Conservation (phyloP, 2,329 filamentous ascomycete genomes). For the Emergomyces orientalis region DNA sequence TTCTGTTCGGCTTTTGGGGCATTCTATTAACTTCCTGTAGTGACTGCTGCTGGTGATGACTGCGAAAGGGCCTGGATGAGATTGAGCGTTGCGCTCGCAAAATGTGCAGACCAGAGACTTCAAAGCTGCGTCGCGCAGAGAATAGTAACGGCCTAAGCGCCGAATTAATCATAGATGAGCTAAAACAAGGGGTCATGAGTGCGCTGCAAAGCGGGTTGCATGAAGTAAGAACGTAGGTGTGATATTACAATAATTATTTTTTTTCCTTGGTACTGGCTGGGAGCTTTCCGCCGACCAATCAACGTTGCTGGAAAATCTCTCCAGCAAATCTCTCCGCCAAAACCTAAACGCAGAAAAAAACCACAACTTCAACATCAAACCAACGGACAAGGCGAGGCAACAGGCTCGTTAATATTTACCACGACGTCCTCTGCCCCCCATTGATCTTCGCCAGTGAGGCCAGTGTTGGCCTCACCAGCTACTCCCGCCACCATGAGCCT, state of each 20-base stretch:
- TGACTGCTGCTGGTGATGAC: background rate
- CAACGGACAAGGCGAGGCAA: background rate
- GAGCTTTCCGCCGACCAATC: background rate
- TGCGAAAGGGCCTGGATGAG: conserved; percentile 13
- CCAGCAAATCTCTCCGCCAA: conserved; percentile 1
- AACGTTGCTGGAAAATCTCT: conserved; percentile 1
- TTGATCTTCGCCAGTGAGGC: conserved; percentile 13
- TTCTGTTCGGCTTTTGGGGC: conserved; percentile 22
- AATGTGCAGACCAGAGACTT: background rate
- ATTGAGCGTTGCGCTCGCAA: conserved; percentile 16
- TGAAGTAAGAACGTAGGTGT: background rate
- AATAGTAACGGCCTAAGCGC: background rate
- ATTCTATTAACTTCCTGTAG: conserved; percentile 14
- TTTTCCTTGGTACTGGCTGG: background rate
- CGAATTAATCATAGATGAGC: background rate
- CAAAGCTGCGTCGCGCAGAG: conserved; percentile 5
- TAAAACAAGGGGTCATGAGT: background rate
- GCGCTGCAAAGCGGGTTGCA: background rate
- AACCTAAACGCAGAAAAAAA: background rate
- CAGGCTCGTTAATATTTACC: conserved; percentile 6
- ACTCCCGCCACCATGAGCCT: conserved; percentile 38
- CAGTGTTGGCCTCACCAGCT: conserved; percentile 22
- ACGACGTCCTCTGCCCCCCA: conserved; percentile 6
- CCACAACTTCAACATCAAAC: background rate
- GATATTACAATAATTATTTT: background rate